phyloP scores from a whole-genome alignment of 1,284 basidiomycete genomes.

The Xanthoconium separans region DNA sequence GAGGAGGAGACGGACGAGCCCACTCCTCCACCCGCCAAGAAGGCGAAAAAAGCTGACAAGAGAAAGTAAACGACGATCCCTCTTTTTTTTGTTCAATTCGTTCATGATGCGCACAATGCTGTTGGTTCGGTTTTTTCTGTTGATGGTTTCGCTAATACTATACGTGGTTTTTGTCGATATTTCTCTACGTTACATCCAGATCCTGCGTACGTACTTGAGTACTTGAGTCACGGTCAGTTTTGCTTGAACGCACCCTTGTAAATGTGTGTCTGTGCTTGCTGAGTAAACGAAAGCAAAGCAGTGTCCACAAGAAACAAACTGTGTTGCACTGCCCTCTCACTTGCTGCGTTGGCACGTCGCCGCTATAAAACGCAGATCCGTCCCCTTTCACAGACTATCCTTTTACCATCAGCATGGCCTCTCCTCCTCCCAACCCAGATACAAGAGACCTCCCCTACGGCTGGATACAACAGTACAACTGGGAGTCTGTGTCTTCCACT shows the following conservation, averaged over 20 bases:
- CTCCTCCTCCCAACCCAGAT: slow-evolving; percentile 60
- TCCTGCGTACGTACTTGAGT: neutral
- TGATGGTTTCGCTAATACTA: slow-evolving; percentile 22
- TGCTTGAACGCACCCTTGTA: slow-evolving; percentile 6
- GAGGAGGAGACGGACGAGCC: slow-evolving; percentile 22
- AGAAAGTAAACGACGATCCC: slow-evolving; percentile 28
- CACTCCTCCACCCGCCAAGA: slow-evolving; percentile 35
- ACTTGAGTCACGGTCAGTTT: neutral
- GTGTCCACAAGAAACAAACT: slow-evolving; percentile 30
- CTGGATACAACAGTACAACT: slow-evolving; percentile 69
- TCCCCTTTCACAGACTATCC: slow-evolving; percentile 9
- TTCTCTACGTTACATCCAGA: slow-evolving; percentile 26
- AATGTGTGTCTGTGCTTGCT: slow-evolving; percentile 18
- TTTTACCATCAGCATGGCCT: slow-evolving; percentile 36
- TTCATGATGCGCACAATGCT: slow-evolving; percentile 5
- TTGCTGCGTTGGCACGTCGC: neutral
- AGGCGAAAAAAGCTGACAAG: slow-evolving; percentile 36
- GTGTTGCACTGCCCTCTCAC: slow-evolving; percentile 17
- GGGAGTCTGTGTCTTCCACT: slow-evolving; percentile 48
- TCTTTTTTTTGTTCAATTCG: neutral
- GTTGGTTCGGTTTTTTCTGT: slow-evolving; percentile 10
- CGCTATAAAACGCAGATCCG: slow-evolving; percentile 29
- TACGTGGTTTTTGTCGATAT: slow-evolving; percentile 34
- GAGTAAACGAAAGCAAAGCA: slow-evolving; percentile 36
- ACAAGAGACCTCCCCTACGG: slow-evolving; percentile 62